These are phyloP conservation scores for Colletotrichum truncatum DNA, from an alignment of 2,329 filamentous ascomycete species.

Conservation along the genomic window DNA sequence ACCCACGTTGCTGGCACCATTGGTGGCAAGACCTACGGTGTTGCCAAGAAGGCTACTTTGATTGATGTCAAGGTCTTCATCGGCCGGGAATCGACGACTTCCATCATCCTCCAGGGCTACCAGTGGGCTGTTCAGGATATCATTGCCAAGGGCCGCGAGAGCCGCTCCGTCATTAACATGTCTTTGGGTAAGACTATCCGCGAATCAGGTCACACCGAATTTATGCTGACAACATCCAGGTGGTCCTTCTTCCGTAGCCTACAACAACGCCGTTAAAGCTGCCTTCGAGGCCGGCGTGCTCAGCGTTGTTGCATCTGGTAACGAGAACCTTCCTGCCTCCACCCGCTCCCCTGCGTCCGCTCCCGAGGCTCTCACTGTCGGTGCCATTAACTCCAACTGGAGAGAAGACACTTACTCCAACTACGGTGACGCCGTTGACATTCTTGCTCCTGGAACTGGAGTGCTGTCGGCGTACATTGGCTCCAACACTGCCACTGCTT, in stretches of 20 bases:
- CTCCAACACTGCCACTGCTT: slow-evolving; percentile 48
- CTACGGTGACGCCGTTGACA: slow-evolving; percentile 54
- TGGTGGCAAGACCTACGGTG: slow-evolving; percentile 44
- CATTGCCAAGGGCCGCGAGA: slow-evolving; percentile 34
- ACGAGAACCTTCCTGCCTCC: slow-evolving; percentile 46
- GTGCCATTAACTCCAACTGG: slow-evolving; percentile 52
- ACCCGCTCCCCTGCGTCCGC: slow-evolving; percentile 58
- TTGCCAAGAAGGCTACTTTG: slow-evolving; percentile 54
- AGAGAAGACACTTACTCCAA: slow-evolving; percentile 58
- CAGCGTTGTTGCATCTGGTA: slow-evolving; percentile 64
- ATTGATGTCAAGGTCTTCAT: slow-evolving; percentile 57
- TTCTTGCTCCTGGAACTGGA: slow-evolving; percentile 58
- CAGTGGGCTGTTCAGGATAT: slow-evolving; percentile 47
- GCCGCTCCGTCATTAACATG: slow-evolving; percentile 53
- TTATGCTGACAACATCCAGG: too few species aligned
- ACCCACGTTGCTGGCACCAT: slow-evolving; percentile 50
- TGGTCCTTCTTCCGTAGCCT: slow-evolving; percentile 50
- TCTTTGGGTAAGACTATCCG: slow-evolving; percentile 44
- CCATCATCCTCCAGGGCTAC: slow-evolving; percentile 39
- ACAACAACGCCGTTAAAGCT: slow-evolving; percentile 59
- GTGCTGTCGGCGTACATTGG: slow-evolving; percentile 57
- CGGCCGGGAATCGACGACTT: slow-evolving; percentile 39
- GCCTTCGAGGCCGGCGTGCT: slow-evolving; percentile 57
- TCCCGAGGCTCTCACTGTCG: slow-evolving; percentile 59
- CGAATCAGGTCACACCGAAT: too few species aligned